Evolutionary conservation across 257 asterid species (phyloP).

Genomic region (Solanum piurae): DNA sequence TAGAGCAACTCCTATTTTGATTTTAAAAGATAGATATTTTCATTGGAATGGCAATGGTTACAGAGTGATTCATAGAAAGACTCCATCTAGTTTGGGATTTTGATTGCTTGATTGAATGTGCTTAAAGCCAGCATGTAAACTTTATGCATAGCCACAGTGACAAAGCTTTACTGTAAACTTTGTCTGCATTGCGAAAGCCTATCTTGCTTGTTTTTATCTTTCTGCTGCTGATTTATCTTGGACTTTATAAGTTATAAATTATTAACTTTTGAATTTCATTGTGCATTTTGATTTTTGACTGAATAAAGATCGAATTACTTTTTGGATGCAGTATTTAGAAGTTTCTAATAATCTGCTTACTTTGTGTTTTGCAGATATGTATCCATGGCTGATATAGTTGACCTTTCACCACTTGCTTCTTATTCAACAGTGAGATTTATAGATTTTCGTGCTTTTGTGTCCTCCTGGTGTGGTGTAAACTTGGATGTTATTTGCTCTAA

Average conservation of each 20-base stretch:
- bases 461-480: conserved; percentile 62
- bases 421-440: conserved; percentile 43
- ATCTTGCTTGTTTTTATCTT: neutral
- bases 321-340: neutral
- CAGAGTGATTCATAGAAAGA: neutral
- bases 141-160: neutral
- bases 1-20: neutral
- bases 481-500: conserved; percentile 29
- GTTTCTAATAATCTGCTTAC: neutral
- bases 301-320: neutral
- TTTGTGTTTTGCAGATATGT: conserved; percentile 48
- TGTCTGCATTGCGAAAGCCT: neutral
- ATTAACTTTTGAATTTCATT: neutral
- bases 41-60: neutral
- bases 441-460: conserved; percentile 64
- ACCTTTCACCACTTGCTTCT: conserved; percentile 48
- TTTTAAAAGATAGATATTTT: neutral
- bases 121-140: neutral
- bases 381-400: conserved; percentile 72
- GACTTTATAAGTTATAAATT: neutral
- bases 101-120: neutral
- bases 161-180: neutral
- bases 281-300: neutral
- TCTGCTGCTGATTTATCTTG: neutral
- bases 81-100: neutral